These are phyloP conservation scores for Vigna mungo DNA, from an alignment of 306 rosid genomes.

Conservation along the genomic window DNA sequence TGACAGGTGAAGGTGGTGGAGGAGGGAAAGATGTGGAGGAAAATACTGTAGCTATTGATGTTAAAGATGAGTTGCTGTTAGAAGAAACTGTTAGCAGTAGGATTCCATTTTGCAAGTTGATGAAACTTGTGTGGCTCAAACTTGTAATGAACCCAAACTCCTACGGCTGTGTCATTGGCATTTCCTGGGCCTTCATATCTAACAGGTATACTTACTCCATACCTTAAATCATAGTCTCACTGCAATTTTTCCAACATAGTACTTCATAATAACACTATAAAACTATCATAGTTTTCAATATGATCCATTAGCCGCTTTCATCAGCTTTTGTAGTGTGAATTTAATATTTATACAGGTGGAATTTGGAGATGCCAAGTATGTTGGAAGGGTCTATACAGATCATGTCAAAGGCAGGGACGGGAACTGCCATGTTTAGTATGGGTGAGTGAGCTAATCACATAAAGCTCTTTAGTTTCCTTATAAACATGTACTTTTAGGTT, in stretches of 20 bases:
- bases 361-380: slow-evolving; percentile 77
- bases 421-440: slow-evolving; percentile 98
- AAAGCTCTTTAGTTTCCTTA: no score
- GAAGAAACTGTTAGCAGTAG: background rate
- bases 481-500: background rate
- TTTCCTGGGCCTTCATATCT: slow-evolving; percentile 83
- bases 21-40: slow-evolving; percentile 65
- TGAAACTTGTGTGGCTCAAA: slow-evolving; percentile 77
- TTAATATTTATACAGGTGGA: slow-evolving; percentile 61
- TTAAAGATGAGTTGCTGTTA: background rate
- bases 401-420: slow-evolving; percentile 89
- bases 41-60: slow-evolving; percentile 11
- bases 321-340: background rate
- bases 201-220: slow-evolving; percentile 57
- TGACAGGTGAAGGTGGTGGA: slow-evolving; percentile 21
- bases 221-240: no score
- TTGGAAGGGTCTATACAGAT: slow-evolving; percentile 77
- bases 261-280: no score
- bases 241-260: no score
- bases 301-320: no score
- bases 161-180: slow-evolving; percentile 77
- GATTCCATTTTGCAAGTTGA: slow-evolving; percentile 63
- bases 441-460: slow-evolving; percentile 54
- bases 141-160: slow-evolving; percentile 82
- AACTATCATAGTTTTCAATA: no score